Evolutionary conservation across 2,329 filamentous ascomycete species (phyloP).

Genomic region (Talaromyces sp.): DNA sequence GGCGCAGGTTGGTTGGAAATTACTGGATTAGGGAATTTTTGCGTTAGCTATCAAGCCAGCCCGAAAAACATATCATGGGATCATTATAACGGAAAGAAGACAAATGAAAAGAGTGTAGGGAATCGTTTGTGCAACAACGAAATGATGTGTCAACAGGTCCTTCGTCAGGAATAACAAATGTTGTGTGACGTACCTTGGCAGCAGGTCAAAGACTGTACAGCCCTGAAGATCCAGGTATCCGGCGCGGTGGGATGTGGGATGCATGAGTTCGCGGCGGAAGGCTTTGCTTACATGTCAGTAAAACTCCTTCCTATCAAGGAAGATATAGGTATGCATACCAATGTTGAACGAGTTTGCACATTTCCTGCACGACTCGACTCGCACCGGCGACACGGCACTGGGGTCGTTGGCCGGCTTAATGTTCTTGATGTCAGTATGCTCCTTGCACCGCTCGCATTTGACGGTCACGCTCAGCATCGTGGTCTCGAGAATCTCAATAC

Average conservation of each 20-base stretch:
- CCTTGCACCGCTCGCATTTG: slow-evolving; percentile 76
- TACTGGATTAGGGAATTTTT: slow-evolving; percentile 42
- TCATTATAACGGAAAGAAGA: neutral
- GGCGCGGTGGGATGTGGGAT: slow-evolving; percentile 66
- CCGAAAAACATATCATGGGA: neutral
- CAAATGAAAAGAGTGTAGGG: neutral
- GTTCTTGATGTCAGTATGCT: slow-evolving; percentile 62
- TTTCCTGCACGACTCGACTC: slow-evolving; percentile 50
- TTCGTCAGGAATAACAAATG: neutral
- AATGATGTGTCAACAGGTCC: neutral
- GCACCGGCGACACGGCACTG: slow-evolving; percentile 32
- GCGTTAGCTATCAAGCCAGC: neutral
- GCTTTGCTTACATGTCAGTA: slow-evolving; percentile 21
- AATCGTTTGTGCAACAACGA: neutral
- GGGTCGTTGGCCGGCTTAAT: slow-evolving; percentile 52
- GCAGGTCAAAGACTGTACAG: slow-evolving; percentile 68
- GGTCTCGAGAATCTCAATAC: slow-evolving; percentile 70
- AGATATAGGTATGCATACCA: slow-evolving; percentile 22
- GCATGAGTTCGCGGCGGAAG: slow-evolving; percentile 66
- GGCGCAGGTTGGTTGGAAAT: slow-evolving; percentile 72
- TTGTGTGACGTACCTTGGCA: slow-evolving; percentile 53
- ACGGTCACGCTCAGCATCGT: slow-evolving; percentile 61
- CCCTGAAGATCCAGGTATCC: slow-evolving; percentile 74
- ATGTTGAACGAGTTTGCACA: slow-evolving; percentile 47
- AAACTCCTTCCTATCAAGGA: neutral